A percentile compares a stretch with the other conserved stretches of the same genome.
Evolutionary conservation across 805 yeast genomes (phyloP).

Genomic region (Dipodascus albidus): DNA sequence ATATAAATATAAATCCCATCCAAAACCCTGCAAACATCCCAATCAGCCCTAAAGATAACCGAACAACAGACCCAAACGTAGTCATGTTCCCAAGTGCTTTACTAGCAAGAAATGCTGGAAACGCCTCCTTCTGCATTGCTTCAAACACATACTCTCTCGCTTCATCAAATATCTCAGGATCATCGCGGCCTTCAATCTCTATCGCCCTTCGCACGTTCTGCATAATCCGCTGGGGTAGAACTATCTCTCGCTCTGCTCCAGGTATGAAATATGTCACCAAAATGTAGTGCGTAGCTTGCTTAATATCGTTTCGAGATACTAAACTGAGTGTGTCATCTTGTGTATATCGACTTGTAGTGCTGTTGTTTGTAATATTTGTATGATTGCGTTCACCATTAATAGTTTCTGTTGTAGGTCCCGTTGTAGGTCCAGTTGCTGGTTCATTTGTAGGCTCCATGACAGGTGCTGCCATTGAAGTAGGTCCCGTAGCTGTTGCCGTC

Average conservation of each 20-base stretch:
- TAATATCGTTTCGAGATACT: slow-evolving; percentile 47
- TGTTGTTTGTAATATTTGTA: too few species aligned
- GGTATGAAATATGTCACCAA: slow-evolving; percentile 43
- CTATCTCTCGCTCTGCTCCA: slow-evolving; percentile 58
- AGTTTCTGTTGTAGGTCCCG: too few species aligned
- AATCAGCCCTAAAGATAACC: slow-evolving; percentile 58
- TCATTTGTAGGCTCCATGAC: too few species aligned
- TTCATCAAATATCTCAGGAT: slow-evolving; percentile 82
- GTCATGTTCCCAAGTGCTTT: slow-evolving; percentile 74
- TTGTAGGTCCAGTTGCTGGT: too few species aligned
- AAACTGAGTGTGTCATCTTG: slow-evolving; percentile 16
- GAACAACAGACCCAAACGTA: slow-evolving; percentile 39
- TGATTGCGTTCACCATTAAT: too few species aligned
- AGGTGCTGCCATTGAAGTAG: too few species aligned
- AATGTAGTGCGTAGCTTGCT: slow-evolving; percentile 51
- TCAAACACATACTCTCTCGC: slow-evolving; percentile 73
- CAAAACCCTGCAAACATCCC: slow-evolving; percentile 74
- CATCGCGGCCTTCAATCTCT: slow-evolving; percentile 74
- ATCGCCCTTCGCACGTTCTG: slow-evolving; percentile 49
- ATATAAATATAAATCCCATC: slow-evolving; percentile 73
- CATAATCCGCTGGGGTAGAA: slow-evolving; percentile 58
- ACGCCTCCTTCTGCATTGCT: slow-evolving; percentile 82
- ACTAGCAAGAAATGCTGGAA: slow-evolving; percentile 68
- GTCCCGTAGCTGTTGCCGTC: too few species aligned
- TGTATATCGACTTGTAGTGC: neutral